phyloP scores from a whole-genome alignment of 2,329 filamentous ascomycete genomes.

The Beauveria brongniartii region DNA sequence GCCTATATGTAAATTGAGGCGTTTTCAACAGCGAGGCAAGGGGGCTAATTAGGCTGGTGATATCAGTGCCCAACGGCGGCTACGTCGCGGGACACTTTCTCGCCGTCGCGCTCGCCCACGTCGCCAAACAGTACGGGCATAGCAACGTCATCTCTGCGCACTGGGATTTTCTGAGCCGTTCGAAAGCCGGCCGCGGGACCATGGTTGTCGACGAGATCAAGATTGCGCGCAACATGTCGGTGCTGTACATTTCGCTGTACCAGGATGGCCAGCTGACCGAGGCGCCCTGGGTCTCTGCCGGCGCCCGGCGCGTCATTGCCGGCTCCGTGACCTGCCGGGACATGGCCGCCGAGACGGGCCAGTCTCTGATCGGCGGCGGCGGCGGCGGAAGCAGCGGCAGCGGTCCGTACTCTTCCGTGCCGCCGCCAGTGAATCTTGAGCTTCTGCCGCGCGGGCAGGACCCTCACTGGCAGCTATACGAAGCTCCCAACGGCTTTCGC shows the following conservation, averaged over 20 bases:
- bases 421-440: constrained; percentile 19
- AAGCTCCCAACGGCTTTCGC: constrained; percentile 6
- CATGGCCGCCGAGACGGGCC: constrained; percentile 24
- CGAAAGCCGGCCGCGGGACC: constrained; percentile 27
- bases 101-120: constrained; percentile 26
- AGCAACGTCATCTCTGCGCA: constrained; percentile 31
- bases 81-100: constrained; percentile 36
- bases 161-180: constrained; percentile 34
- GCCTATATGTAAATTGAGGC: no score
- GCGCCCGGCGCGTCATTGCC: constrained; percentile 24
- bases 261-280: constrained; percentile 27
- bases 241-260: constrained; percentile 34
- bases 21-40: not conserved
- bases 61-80: constrained; percentile 36
- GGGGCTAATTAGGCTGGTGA: no score
- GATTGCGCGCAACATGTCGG: constrained; percentile 32
- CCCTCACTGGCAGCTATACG: constrained; percentile 20
- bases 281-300: constrained; percentile 27
- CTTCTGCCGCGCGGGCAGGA: constrained; percentile 19
- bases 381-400: no score
- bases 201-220: constrained; percentile 34
- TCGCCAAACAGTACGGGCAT: constrained; percentile 23
- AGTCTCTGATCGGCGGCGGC: constrained; percentile 20
- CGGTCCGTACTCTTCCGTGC: constrained; percentile 12
- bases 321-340: constrained; percentile 33